Evolutionary conservation across 1,139 yeast genomes (phyloP).

Genomic region (Arxiozyma heterogenica): DNA sequence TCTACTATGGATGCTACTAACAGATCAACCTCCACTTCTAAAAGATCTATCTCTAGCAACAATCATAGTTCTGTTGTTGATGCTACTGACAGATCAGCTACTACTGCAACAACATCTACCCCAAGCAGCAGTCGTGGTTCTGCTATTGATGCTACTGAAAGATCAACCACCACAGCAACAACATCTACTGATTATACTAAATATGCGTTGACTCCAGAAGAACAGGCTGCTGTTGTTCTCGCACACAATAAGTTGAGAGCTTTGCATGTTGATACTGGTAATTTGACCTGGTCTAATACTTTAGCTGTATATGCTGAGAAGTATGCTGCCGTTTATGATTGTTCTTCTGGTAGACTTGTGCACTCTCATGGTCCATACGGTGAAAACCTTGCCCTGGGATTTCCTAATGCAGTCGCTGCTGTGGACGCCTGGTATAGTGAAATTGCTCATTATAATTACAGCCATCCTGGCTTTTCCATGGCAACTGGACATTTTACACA

Average conservation of each 20-base stretch:
- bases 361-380: slow-evolving; percentile 58
- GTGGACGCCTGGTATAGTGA: slow-evolving; percentile 64
- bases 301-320: slow-evolving; percentile 36
- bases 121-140: too few species aligned
- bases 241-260: slow-evolving; percentile 48
- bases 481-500: slow-evolving; percentile 54
- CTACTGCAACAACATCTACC: too few species aligned
- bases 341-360: slow-evolving; percentile 41
- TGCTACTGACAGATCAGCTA: too few species aligned
- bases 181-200: too few species aligned
- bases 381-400: slow-evolving; percentile 53
- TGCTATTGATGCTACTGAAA: too few species aligned
- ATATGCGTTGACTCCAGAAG: not conserved
- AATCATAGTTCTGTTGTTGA: too few species aligned
- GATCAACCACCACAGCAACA: too few species aligned
- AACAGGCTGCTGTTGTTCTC: slow-evolving; percentile 27
- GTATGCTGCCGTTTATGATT: slow-evolving; percentile 43
- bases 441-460: slow-evolving; percentile 41
- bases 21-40: too few species aligned
- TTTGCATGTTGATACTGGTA: slow-evolving; percentile 44
- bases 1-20: too few species aligned
- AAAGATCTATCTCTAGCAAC: too few species aligned
- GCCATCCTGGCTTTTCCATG: slow-evolving; percentile 33
- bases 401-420: slow-evolving; percentile 35
- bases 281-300: slow-evolving; percentile 40